These are phyloP conservation scores for Diatrype stigma DNA, from an alignment of 2,329 filamentous ascomycete species.

Conservation along the genomic window DNA sequence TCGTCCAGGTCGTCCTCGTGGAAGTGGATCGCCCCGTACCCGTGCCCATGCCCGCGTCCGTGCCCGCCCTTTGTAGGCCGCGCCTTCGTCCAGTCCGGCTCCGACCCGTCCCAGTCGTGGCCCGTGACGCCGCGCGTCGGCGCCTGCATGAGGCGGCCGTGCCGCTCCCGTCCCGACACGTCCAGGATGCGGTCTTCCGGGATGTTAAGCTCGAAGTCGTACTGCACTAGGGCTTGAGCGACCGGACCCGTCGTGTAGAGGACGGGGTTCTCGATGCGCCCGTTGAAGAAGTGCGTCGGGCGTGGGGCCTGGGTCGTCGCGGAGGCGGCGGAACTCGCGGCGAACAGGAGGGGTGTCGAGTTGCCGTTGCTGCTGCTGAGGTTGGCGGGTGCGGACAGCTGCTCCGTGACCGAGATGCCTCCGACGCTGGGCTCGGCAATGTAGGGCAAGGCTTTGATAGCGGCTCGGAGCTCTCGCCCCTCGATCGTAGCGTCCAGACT, in stretches of 20 bases:
- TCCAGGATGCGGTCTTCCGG: conserved; percentile 13
- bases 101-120: conserved; percentile 28
- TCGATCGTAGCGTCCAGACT: background rate
- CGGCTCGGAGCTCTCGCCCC: background rate
- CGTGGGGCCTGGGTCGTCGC: background rate
- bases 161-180: conserved; percentile 17
- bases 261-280: conserved; percentile 12
- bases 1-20: conserved; percentile 35
- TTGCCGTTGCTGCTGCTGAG: background rate
- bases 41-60: conserved; percentile 23
- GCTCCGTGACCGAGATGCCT: background rate
- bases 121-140: conserved; percentile 28
- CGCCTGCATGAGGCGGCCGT: conserved; percentile 26
- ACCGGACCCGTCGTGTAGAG: background rate
- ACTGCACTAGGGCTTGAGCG: background rate
- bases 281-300: conserved; percentile 15
- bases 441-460: background rate
- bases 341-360: conserved; percentile 1
- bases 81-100: conserved; percentile 28
- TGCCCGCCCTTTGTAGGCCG: conserved; percentile 29
- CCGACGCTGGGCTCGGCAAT: background rate
- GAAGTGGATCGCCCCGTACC: conserved; percentile 34
- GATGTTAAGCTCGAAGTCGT: conserved; percentile 2
- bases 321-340: conserved; percentile 1
- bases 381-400: background rate